Conservation (phyloP, 257 asterid genomes). For the Anisodus tanguticus region DNA sequence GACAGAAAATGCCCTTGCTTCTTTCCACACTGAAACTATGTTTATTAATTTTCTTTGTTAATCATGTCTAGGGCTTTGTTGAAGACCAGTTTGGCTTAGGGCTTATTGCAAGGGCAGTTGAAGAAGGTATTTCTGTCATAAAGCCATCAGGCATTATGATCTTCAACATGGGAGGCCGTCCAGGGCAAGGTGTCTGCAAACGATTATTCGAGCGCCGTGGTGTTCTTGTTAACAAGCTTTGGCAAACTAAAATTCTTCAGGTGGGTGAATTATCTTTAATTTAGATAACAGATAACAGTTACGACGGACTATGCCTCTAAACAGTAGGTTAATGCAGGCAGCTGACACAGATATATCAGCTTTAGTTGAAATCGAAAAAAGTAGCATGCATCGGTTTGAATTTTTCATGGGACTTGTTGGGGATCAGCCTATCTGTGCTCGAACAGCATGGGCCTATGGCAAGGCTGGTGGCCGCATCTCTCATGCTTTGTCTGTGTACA, state of each 20-base stretch:
- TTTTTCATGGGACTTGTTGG: conserved; percentile 99
- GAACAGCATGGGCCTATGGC: conserved; percentile 99
- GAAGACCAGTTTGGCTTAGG: conserved; percentile 99
- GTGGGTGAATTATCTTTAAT: conserved; percentile 40
- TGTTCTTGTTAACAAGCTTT: conserved; percentile 81
- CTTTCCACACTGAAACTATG: neutral
- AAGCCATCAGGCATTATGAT: conserved; percentile 97
- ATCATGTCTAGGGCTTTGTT: conserved; percentile 78
- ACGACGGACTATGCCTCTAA: conserved; percentile 35
- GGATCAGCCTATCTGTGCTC: conserved; percentile 95
- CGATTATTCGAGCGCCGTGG: conserved; percentile 99
- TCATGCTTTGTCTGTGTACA: conserved; percentile 95
- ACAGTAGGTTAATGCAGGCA: conserved; percentile 70
- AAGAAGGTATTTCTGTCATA: conserved; percentile 96
- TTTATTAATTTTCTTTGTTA: neutral
- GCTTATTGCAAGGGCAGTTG: conserved; percentile 97
- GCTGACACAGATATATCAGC: conserved; percentile 98
- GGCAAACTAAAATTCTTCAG: conserved; percentile 99
- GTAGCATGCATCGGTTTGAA: conserved; percentile 96
- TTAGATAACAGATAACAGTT: conserved; percentile 31
- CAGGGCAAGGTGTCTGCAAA: conserved; percentile 96
- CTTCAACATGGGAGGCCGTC: conserved; percentile 99
- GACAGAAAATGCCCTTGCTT: neutral
- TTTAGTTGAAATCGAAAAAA: conserved; percentile 95
- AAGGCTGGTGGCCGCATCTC: conserved; percentile 94